Evolutionary conservation across 306 rosid species (phyloP), one percentile per base, ranked within the genome.

Genomic region (Ziziphus jujuba): DNA sequence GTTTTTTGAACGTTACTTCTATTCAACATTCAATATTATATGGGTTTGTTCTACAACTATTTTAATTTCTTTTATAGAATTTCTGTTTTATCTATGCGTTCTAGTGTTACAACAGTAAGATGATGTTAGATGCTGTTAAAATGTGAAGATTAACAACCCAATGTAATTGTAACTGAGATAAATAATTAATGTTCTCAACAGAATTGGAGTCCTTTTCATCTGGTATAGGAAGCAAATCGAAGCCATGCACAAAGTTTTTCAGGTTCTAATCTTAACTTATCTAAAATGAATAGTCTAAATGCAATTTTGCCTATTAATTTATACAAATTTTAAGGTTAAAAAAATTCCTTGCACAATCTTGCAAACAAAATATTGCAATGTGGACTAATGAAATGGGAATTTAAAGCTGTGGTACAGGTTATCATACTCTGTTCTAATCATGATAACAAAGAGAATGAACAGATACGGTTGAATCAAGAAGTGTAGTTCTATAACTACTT

Each of bases 211-310:
- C 91, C 79, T 80, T 82, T 79, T 54, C 86, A 81, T 65, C 87
- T 89, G 95, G 96, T 89, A 77, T 87, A 87, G 97, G 95, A 89
- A 91, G 96, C 97, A 89, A 91, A 89, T 83, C 84, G 85, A 91
- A 85, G 95, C 98, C 98, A 74, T 91, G 98, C 96, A 89, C 96
- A 87, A 91, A 91, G 98, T 91, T 91, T 91, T 91, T 91, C 96
- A 91, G 98, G 98, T 91, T 85, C 95, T 75, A 91, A 89, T 91
- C 98, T 87, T 84, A 89, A 88, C 93, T 57, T 81, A 70, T 86
- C 92, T 80, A 85, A 91, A 90, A 81, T 85, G 48, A 80, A 66
- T 80, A 79, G 75, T 81, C 62, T 51, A 80, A 84, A 64, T 90
- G 72, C 80, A 77, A 78, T 81, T 73, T 58, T 17, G 43, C 78